Evolutionary conservation across 1,284 basidiomycete genomes (phyloP).

Genomic region (Ustilago vetiveriae): DNA sequence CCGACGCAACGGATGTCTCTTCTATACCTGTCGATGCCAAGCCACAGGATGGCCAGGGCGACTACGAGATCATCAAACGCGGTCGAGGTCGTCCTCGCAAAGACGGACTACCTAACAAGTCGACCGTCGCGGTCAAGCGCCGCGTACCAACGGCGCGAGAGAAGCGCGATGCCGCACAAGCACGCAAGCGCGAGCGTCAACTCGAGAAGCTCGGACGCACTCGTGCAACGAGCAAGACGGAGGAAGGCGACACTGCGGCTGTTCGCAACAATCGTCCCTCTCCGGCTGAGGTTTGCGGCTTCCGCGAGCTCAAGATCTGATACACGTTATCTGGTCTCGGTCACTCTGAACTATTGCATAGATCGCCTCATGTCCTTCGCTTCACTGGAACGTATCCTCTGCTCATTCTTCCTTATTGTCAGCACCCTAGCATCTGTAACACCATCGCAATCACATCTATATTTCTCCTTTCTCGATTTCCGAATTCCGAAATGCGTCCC

Average conservation of each 20-base stretch:
- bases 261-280: slow-evolving; percentile 21
- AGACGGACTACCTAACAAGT: slow-evolving; percentile 51
- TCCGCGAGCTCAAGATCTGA: slow-evolving; percentile 57
- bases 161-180: slow-evolving; percentile 44
- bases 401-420: background rate
- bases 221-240: slow-evolving; percentile 2
- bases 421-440: slow-evolving; percentile 1
- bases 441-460: background rate
- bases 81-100: slow-evolving; percentile 45
- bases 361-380: background rate
- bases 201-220: slow-evolving; percentile 32
- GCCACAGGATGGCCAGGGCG: slow-evolving; percentile 4
- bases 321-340: too few species aligned
- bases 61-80: slow-evolving; percentile 44
- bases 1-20: background rate
- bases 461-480: background rate
- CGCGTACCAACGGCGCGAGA: slow-evolving; percentile 43
- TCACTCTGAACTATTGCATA: too few species aligned
- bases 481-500: slow-evolving; percentile 9
- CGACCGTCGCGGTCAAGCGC: slow-evolving; percentile 37
- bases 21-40: slow-evolving; percentile 2
- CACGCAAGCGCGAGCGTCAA: slow-evolving; percentile 44
- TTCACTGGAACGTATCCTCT: background rate
- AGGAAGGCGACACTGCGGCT: background rate
- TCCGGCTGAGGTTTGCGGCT: slow-evolving; percentile 50